Conservation (phyloP, 805 yeast species). For the Dipodascopsis tothii region DNA sequence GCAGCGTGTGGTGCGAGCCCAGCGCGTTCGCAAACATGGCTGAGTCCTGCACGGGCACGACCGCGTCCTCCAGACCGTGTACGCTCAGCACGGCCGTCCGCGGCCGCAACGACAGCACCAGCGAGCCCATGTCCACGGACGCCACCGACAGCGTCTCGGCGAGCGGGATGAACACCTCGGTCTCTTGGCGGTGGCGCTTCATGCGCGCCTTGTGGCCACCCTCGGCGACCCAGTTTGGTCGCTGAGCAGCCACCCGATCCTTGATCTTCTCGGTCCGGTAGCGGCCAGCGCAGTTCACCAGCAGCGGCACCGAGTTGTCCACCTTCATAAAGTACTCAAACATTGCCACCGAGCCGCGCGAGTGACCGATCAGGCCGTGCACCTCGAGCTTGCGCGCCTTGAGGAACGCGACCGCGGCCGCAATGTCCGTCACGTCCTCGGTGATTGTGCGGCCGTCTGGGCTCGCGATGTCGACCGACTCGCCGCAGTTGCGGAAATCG, state of each 20-base stretch:
- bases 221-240: conserved; percentile 36
- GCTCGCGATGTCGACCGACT: conserved; percentile 47
- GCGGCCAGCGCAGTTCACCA: conserved; percentile 70
- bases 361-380: conserved; percentile 63
- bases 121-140: conserved; percentile 38
- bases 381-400: conserved; percentile 36
- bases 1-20: conserved; percentile 44
- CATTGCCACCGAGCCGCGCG: conserved; percentile 60
- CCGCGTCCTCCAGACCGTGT: conserved; percentile 61
- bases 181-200: conserved; percentile 46
- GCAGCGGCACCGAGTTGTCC: conserved; percentile 48
- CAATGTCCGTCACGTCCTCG: conserved; percentile 66
- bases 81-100: conserved; percentile 54
- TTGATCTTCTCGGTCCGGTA: conserved; percentile 45
- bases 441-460: conserved; percentile 41
- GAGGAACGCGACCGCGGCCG: conserved; percentile 37
- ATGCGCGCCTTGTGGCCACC: conserved; percentile 39
- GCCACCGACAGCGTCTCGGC: conserved; percentile 49
- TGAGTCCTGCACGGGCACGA: conserved; percentile 60
- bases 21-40: conserved; percentile 52
- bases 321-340: conserved; percentile 55
- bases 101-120: conserved; percentile 36
- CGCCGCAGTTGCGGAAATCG: conserved; percentile 83
- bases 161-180: conserved; percentile 37
- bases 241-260: conserved; percentile 33